These are phyloP conservation scores for Phytopythium litorale DNA, from an alignment of 352 stramenopile species.

Conservation along the genomic window DNA sequence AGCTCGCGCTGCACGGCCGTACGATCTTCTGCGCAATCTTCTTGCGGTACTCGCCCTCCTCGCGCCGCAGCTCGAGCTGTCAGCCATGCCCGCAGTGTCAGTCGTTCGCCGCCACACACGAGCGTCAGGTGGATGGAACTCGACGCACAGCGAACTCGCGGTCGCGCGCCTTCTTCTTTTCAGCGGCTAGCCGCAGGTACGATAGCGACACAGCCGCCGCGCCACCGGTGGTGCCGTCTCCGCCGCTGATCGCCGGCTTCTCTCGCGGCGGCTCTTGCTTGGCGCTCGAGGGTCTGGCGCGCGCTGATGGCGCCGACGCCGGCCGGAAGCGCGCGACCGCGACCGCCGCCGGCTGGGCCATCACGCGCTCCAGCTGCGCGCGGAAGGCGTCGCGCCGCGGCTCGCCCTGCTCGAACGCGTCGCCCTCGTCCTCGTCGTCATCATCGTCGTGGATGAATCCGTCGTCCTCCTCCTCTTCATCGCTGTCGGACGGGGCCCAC, in stretches of 20 bases:
- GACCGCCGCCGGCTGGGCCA: constrained; percentile 3
- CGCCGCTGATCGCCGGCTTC: neutral
- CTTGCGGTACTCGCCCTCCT: constrained; percentile 66
- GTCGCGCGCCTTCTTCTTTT: constrained; percentile 68
- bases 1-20: neutral
- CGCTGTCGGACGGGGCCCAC: constrained; percentile 13
- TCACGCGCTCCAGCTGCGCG: neutral
- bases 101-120: neutral
- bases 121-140: neutral
- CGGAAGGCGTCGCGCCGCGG: neutral
- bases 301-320: constrained; percentile 48
- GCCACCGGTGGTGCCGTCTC: constrained; percentile 9
- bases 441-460: no score
- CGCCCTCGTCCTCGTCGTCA: constrained; percentile 12
- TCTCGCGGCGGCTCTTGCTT: constrained; percentile 2
- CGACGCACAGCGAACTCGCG: constrained; percentile 57
- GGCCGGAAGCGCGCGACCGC: constrained; percentile 33
- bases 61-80: constrained; percentile 43
- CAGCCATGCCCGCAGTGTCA: neutral
- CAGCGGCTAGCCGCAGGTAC: constrained; percentile 47
- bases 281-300: constrained; percentile 14
- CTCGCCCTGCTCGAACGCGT: constrained; percentile 26
- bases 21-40: constrained; percentile 75
- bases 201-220: constrained; percentile 47
- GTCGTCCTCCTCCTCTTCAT: constrained; percentile 6